Conservation (phyloP, 257 asterid genomes). For the Perilla frutescens region DNA sequence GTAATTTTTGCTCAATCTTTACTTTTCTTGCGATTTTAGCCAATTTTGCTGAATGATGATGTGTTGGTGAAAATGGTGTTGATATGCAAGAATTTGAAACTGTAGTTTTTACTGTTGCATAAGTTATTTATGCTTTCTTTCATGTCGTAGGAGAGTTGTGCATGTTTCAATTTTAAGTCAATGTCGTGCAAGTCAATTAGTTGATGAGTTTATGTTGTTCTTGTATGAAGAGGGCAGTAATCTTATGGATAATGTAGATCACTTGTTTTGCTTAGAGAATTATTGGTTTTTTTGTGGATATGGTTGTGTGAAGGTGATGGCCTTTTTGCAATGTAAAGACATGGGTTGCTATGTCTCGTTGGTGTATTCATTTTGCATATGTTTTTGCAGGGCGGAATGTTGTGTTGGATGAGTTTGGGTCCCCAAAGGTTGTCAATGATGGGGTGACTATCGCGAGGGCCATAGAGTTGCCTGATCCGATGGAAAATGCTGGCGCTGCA, state of each 20-base stretch:
- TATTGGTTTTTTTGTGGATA: not conserved
- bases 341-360: not conserved
- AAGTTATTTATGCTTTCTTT: no score
- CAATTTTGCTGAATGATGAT: not conserved
- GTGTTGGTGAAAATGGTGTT: not conserved
- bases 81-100: not conserved
- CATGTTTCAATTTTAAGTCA: not conserved
- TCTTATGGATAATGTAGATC: not conserved
- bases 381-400: slow-evolving; percentile 78
- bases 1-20: slow-evolving; percentile 41
- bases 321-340: not conserved
- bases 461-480: slow-evolving; percentile 84
- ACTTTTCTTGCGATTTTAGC: not conserved
- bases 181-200: slow-evolving; percentile 8
- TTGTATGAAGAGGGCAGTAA: not conserved
- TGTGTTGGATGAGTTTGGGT: slow-evolving; percentile 88
- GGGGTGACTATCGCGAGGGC: slow-evolving; percentile 96
- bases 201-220: not conserved
- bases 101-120: not conserved
- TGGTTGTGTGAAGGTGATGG: not conserved
- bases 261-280: not conserved
- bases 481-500: slow-evolving; percentile 99
- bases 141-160: slow-evolving; percentile 1
- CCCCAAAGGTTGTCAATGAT: slow-evolving; percentile 90
- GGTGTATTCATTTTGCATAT: slow-evolving; percentile 1